Base-by-base conservation (phyloP, 208 protist species). In the Trypanosoma avium region DNA sequence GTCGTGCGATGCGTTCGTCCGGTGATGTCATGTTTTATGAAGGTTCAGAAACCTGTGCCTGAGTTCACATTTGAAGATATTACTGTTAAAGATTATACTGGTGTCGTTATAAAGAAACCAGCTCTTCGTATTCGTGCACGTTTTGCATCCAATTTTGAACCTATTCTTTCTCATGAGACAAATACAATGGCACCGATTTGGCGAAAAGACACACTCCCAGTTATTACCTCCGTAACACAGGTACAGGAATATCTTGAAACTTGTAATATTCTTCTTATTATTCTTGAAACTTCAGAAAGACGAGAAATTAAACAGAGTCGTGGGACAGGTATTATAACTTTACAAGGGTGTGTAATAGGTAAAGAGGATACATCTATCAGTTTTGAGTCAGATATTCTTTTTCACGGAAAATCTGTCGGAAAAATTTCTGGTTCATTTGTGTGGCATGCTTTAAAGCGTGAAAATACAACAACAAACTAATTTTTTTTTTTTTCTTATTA, bases 211-310 rank as follows among this genome's bases (percentile, higher is more conserved):
- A n/a, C 45, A 19, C 19, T 78, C 24, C 67, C 67, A 10, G 13
- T 3, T 42, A 22, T 78, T 10, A 27, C 15, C 1, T 61, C 56
- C n/a, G 40, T 61, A 10, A 67, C 64, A 42, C 73, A 78, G 26
- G 49, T 64, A 35, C 45, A 63, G 53, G 73, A 78, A 42, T 78
- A 75, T 57, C 32, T 78, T 19, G 73, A 78, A 50, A 78, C 38
- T 30, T 62, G 30, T 12, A 33, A 24, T 32, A 59, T 78, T 49
- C 32, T 74, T 46, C 30, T 78, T 35, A 59, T 75, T 9, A 21
- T 78, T n/a, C 43, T 53, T 19, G 73, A 78, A 30, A 27, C 21
- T 33, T 9, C 56, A 15, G 73, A 75, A 33, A 70, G 46, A 27
- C 64, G 61, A 1, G 73, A 78, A 22, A 46, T 50, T 24, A 73